Conservation (phyloP, 2,329 filamentous ascomycete genomes). For the Trichoderma harzianum region DNA sequence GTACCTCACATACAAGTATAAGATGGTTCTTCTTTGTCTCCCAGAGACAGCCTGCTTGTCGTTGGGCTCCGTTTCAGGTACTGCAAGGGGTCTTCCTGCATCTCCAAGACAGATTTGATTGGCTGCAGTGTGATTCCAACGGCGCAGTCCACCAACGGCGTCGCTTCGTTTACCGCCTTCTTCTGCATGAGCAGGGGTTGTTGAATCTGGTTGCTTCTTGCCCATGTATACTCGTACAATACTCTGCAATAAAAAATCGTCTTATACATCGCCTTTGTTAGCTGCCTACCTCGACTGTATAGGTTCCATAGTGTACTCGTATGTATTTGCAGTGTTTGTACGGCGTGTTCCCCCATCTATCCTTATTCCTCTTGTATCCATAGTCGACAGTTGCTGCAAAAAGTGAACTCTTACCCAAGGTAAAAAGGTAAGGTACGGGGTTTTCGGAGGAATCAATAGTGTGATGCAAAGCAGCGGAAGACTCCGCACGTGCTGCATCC, state of each 20-base stretch:
- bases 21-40: not conserved
- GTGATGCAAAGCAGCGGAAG: not conserved
- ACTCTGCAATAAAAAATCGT: not conserved
- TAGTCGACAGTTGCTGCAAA: not conserved
- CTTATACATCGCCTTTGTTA: not conserved
- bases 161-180: slow-evolving; percentile 18
- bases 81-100: not conserved
- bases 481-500: not conserved
- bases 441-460: not conserved
- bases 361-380: not conserved
- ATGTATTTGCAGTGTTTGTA: not conserved
- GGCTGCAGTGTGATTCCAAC: not conserved
- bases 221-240: not conserved
- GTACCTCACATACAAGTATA: not conserved
- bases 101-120: not conserved
- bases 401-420: not conserved
- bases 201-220: not conserved
- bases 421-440: not conserved
- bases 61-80: not conserved
- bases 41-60: not conserved
- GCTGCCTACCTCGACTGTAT: not conserved
- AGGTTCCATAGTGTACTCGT: too few relatives aligned
- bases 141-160: slow-evolving; percentile 11
- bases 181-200: not conserved
- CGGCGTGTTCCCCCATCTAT: not conserved